Evolutionary conservation across 2,329 filamentous ascomycete genomes (phyloP).

Genomic region (Fusarium multiceps): DNA sequence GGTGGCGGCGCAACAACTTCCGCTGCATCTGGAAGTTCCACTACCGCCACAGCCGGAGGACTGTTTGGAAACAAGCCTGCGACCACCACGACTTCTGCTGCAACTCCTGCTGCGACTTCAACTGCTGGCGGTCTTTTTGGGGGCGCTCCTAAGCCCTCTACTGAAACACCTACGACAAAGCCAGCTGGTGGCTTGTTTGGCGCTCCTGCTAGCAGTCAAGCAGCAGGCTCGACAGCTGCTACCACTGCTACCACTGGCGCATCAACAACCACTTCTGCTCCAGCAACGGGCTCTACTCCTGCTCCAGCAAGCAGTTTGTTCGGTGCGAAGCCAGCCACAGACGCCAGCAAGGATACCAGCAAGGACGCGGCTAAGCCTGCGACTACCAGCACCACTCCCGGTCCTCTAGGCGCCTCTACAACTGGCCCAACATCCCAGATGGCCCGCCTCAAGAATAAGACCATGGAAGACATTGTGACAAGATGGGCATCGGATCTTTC

Average conservation of each 20-base stretch:
- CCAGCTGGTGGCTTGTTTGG: constrained; percentile 46
- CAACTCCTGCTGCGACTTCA: constrained; percentile 45
- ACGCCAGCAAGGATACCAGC: constrained; percentile 44
- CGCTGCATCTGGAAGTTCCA: constrained; percentile 45
- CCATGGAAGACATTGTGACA: constrained; percentile 98
- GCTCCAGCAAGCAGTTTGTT: constrained; percentile 51
- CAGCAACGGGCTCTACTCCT: constrained; percentile 46
- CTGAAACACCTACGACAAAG: constrained; percentile 38
- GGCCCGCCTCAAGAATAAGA: constrained; percentile 95
- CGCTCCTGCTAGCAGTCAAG: constrained; percentile 32
- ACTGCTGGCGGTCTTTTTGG: constrained; percentile 43
- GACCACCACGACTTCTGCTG: constrained; percentile 45
- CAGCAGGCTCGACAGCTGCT: constrained; percentile 41
- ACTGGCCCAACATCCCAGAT: constrained; percentile 84
- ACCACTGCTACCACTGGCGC: constrained; percentile 42
- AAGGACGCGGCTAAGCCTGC: constrained; percentile 48
- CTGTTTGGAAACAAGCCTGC: constrained; percentile 51
- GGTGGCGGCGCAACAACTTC: constrained; percentile 47
- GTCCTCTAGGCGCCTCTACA: constrained; percentile 75
- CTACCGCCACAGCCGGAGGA: constrained; percentile 47
- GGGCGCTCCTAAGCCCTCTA: constrained; percentile 37
- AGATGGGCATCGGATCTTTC: constrained; percentile 95
- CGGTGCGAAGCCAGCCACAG: constrained; percentile 50
- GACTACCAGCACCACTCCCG: constrained; percentile 49
- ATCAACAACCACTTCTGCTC: constrained; percentile 44